Percentiles rank a stretch among this genome's conserved stretches.
Evolutionary conservation across 257 asterid genomes (phyloP).

Genomic region (Solanum pimpinellifolium): DNA sequence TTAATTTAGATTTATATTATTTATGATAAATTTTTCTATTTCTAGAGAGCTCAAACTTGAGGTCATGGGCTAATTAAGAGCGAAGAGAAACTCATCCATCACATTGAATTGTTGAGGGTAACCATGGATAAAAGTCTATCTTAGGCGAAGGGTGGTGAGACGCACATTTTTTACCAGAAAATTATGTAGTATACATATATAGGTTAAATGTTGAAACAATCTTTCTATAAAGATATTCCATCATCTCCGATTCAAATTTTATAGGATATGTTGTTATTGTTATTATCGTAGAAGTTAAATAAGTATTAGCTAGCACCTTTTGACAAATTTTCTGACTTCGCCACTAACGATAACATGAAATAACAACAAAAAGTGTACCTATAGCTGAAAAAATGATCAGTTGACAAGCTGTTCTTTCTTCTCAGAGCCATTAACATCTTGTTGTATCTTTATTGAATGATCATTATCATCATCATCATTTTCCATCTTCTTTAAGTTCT

Average conservation of each 20-base stretch:
- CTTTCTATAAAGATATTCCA: not conserved
- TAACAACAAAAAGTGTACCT: not conserved
- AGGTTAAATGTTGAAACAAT: not conserved
- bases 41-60: not conserved
- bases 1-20: not conserved
- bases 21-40: not conserved
- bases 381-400: slow-evolving; percentile 7
- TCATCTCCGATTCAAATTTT: accelerated
- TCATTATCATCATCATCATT: slow-evolving; percentile 1
- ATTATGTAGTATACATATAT: not conserved
- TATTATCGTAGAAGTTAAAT: not conserved
- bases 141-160: not conserved
- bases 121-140: not conserved
- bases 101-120: not conserved
- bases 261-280: not conserved
- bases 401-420: slow-evolving; percentile 59
- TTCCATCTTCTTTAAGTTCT: slow-evolving; percentile 63
- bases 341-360: not conserved
- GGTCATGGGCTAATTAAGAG: not conserved
- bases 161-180: accelerated
- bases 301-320: accelerated
- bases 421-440: slow-evolving; percentile 21
- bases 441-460: slow-evolving; percentile 27
- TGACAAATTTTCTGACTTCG: not conserved
- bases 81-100: not conserved